Evolutionary conservation across 805 yeast species (phyloP), one percentile per base, ranked within the genome.

Genomic region (Saturnispora sekii): DNA sequence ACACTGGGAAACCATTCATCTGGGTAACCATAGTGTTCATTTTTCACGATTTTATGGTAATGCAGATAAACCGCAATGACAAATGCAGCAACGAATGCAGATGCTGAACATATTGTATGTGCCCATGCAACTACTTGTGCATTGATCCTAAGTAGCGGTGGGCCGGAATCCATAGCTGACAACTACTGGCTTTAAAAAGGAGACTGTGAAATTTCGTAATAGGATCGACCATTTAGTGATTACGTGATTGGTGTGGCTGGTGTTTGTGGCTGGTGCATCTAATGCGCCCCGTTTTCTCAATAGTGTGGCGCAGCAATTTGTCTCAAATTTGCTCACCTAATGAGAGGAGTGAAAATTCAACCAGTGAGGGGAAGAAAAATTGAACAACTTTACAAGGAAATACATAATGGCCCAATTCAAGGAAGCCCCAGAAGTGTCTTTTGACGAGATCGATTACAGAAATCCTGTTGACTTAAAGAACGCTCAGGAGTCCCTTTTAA

Each of bases 1-100:
- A 93, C 98, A 57, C 94, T 82, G 2, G 98, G 98, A 60, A 93
- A 90, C 97, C 98, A 93, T 63, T 93, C 98, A 48, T 89, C 93
- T 2, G 98, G 98, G 59, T 87, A 93, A 1, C 95, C 94, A 59
- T 70, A 89, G 51, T 77, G 76, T 40, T 89, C 84, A 61, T 93
- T 93, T 57, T 79, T 71, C 10, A 93, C 96, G 59, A 93, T 93
- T 60, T 93, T 88, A 48, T 82, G 68, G 64, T 79, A 93, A 64
- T 90, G 98, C 21, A 90, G 70, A 43, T 70, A 69, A 49, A 77
- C 76, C 1, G 96, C 97, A 28, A 85, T 78, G 0, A 71, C 57
- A 18, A 89, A 70, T 3, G 97, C 95, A 0, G 77, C 74, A 4
- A 82, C 31, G 56, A 89, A 89, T 1, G 96, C 95, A 10, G 77